Percentiles rank a stretch among this genome's conserved stretches.
These are phyloP conservation scores for Trametes elegans DNA, from an alignment of 768 basidiomycete genomes.

Conservation along the genomic window DNA sequence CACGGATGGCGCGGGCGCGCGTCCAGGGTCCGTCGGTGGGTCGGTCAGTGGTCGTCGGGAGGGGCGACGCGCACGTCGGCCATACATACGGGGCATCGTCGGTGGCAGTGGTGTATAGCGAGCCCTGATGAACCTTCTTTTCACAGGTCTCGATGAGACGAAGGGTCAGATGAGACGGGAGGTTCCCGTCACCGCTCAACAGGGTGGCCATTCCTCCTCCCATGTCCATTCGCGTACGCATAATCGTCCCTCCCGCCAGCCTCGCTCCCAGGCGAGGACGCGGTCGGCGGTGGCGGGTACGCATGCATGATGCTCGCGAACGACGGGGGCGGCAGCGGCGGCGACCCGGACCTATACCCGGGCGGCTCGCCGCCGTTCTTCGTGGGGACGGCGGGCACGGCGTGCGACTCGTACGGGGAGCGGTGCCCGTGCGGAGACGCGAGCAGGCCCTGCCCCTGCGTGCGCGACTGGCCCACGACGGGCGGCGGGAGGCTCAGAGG, in stretches of 20 bases:
- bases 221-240: constrained; percentile 22
- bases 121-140: too few species aligned
- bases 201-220: constrained; percentile 18
- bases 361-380: neutral
- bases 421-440: constrained; percentile 29
- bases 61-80: too few species aligned
- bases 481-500: constrained; percentile 16
- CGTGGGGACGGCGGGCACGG: neutral
- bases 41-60: too few species aligned
- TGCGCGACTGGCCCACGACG: constrained; percentile 12
- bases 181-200: constrained; percentile 9
- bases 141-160: too few species aligned
- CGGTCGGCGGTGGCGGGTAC: constrained; percentile 43
- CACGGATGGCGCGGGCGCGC: neutral
- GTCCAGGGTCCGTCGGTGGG: neutral
- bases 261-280: constrained; percentile 28
- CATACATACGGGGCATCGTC: too few species aligned
- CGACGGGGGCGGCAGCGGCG: constrained; percentile 43
- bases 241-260: constrained; percentile 32
- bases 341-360: constrained; percentile 13
- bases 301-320: constrained; percentile 73
- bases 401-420: constrained; percentile 24
- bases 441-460: constrained; percentile 15
- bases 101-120: too few species aligned
- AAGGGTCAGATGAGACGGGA: neutral